Evolutionary conservation across 75 land plant species (phyloP).

Genomic region (Ceratopteris richardii): DNA sequence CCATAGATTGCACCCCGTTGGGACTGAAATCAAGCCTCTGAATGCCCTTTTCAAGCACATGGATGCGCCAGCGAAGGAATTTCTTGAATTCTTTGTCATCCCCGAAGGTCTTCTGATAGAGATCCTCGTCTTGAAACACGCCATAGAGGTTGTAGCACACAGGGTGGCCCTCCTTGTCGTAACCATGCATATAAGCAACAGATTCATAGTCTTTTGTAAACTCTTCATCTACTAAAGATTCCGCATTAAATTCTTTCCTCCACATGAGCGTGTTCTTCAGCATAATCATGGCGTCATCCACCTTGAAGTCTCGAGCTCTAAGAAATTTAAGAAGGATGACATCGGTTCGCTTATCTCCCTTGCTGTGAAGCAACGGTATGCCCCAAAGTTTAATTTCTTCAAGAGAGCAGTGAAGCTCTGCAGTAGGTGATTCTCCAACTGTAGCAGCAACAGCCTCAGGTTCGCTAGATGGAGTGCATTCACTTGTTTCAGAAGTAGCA

Average conservation of each 20-base stretch:
- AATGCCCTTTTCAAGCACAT: conserved; percentile 74
- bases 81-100: conserved; percentile 65
- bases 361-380: conserved; percentile 31
- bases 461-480: too few species aligned
- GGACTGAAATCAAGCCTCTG: conserved; percentile 58
- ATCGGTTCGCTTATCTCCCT: conserved; percentile 50
- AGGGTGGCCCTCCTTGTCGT: conserved; percentile 70
- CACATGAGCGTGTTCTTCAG: conserved; percentile 51
- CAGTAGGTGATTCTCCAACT: too few species aligned
- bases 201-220: conserved; percentile 41
- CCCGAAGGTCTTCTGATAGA: conserved; percentile 74
- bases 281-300: conserved; percentile 53
- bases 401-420: too few species aligned
- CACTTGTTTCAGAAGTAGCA: too few species aligned
- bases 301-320: conserved; percentile 79
- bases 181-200: conserved; percentile 70
- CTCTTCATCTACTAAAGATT: conserved; percentile 61
- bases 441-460: too few species aligned
- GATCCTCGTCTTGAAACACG: conserved; percentile 65
- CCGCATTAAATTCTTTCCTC: conserved; percentile 61
- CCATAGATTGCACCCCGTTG: conserved; percentile 63
- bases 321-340: conserved; percentile 83
- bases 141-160: conserved; percentile 94
- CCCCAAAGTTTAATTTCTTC: conserved; percentile 61
- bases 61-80: conserved; percentile 85